Conservation (phyloP, 2,329 filamentous ascomycete species). For the Aspergillus felis region DNA sequence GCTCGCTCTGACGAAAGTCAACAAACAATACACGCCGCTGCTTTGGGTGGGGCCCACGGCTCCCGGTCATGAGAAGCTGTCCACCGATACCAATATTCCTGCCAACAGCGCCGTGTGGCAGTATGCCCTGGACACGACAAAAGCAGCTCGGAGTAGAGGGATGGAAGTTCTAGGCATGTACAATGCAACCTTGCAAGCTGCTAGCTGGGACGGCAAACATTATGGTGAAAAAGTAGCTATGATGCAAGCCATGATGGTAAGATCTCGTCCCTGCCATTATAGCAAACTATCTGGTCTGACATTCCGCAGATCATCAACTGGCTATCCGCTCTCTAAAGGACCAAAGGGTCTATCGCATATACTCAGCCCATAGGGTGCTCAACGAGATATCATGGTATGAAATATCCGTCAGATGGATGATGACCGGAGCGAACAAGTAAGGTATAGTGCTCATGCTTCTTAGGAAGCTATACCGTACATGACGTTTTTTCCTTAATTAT, state of each 20-base stretch:
- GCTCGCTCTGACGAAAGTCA: conserved; percentile 31
- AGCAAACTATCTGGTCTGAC: neutral
- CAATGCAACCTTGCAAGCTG: conserved; percentile 42
- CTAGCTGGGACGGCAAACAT: conserved; percentile 34
- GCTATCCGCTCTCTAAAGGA: conserved; percentile 27
- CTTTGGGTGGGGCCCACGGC: conserved; percentile 42
- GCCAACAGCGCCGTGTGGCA: conserved; percentile 37
- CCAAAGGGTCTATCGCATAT: conserved; percentile 25
- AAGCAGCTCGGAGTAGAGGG: conserved; percentile 30
- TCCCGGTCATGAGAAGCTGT: conserved; percentile 33
- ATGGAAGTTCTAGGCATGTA: conserved; percentile 43
- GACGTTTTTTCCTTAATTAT: neutral
- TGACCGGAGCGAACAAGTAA: neutral
- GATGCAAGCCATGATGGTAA: conserved; percentile 44
- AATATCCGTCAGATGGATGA: neutral
- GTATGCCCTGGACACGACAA: conserved; percentile 33
- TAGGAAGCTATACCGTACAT: neutral
- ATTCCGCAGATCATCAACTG: conserved; percentile 19
- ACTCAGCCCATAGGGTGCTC: neutral
- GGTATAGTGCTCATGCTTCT: neutral
- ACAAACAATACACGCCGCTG: conserved; percentile 38
- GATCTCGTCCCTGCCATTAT: neutral
- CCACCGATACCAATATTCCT: conserved; percentile 22
- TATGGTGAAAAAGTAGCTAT: conserved; percentile 40
- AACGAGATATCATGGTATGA: neutral